phyloP scores from a whole-genome alignment of 1,284 basidiomycete species.

The Ceratobasidium sp. region DNA sequence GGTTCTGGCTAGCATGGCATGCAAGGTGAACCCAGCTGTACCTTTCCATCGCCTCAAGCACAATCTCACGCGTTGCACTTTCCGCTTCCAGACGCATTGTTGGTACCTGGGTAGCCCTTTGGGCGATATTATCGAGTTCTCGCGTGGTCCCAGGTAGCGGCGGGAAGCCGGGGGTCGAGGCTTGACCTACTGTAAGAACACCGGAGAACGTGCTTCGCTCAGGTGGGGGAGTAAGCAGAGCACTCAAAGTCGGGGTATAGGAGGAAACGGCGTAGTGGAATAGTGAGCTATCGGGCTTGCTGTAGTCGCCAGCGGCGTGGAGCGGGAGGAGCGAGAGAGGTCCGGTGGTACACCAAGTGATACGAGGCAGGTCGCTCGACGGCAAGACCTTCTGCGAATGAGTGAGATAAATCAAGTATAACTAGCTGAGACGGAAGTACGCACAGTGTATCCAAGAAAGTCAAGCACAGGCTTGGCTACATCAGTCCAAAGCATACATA shows the following conservation, averaged over 20 bases:
- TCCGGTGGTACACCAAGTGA: conserved; percentile 31
- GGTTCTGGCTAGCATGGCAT: conserved; percentile 26
- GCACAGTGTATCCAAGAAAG: not conserved
- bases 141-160: not conserved
- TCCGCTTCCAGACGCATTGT: not conserved
- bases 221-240: not conserved
- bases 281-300: not conserved
- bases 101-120: too few relatives aligned
- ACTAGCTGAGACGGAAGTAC: not conserved
- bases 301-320: conserved; percentile 19
- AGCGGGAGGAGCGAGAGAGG: conserved; percentile 6
- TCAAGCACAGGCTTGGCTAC: conserved; percentile 4
- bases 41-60: conserved; percentile 11
- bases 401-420: not conserved
- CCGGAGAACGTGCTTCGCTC: not conserved
- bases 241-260: conserved; percentile 17
- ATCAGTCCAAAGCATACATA: not conserved
- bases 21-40: conserved; percentile 34
- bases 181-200: not conserved
- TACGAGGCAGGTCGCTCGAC: not conserved
- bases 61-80: not conserved
- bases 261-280: conserved; percentile 8
- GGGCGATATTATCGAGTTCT: not conserved
- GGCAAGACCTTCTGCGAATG: not conserved
- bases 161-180: not conserved